A percentile compares a stretch with the other conserved stretches of the same genome.
Evolutionary conservation across 2,329 filamentous ascomycete genomes (phyloP).

Genomic region (Aspergillus costaricaensis): DNA sequence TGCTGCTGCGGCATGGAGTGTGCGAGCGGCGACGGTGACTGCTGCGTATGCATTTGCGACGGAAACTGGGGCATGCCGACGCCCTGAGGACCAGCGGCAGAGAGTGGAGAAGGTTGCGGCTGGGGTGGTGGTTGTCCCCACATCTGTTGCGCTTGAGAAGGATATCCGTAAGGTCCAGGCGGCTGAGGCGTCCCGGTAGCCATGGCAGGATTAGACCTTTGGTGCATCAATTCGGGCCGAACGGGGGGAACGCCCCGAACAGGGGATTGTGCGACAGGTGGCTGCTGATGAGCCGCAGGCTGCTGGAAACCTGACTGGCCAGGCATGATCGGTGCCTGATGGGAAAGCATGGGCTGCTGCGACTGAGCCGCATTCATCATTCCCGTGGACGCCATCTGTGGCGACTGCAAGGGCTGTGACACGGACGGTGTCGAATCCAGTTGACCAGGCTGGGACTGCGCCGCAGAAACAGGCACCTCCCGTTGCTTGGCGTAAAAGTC

Average conservation of each 20-base stretch:
- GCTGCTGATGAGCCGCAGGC: constrained; percentile 44
- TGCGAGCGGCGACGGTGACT: constrained; percentile 39
- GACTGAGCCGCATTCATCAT: constrained; percentile 38
- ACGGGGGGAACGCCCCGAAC: constrained; percentile 69
- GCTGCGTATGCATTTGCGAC: constrained; percentile 41
- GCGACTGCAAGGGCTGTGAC: constrained; percentile 43
- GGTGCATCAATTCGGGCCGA: constrained; percentile 64
- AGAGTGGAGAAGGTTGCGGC: constrained; percentile 61
- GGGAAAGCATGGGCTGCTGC: constrained; percentile 42
- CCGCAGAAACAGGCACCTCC: constrained; percentile 65
- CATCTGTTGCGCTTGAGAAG: constrained; percentile 64
- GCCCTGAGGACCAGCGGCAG: constrained; percentile 41
- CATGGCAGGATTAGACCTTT: constrained; percentile 62
- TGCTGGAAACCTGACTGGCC: constrained; percentile 67
- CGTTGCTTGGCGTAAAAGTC: constrained; percentile 81
- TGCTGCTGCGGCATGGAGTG: constrained; percentile 37
- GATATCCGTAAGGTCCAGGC: constrained; percentile 54
- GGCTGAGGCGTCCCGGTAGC: constrained; percentile 53
- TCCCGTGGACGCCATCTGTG: constrained; percentile 37
- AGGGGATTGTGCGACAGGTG: constrained; percentile 64
- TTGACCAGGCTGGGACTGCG: constrained; percentile 31
- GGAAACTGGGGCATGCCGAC: constrained; percentile 44
- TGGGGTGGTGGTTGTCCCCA: constrained; percentile 67
- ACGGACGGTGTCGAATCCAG: constrained; percentile 39
- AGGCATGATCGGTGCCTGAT: constrained; percentile 50